phyloP scores from a whole-genome alignment of 108 stramenopile genomes.

The Aureococcus anophagefferens region DNA sequence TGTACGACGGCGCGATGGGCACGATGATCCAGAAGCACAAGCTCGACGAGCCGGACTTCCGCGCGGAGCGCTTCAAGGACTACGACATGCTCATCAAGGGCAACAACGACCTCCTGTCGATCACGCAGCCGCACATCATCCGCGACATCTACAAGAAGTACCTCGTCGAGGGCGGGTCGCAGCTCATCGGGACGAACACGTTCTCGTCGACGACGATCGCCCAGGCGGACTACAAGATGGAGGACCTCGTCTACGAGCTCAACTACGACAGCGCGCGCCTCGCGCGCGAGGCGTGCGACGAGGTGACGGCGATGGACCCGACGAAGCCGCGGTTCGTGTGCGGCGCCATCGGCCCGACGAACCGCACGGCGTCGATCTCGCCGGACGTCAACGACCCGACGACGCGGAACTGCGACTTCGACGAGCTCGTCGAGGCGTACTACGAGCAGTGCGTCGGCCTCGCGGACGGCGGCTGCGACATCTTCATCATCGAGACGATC shows the following conservation, averaged over 20 bases:
- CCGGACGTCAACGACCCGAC: slow-evolving; percentile 90
- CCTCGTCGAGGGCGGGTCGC: slow-evolving; percentile 75
- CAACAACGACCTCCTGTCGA: slow-evolving; percentile 94
- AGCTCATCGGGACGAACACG: slow-evolving; percentile 95
- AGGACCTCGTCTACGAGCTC: slow-evolving; percentile 81
- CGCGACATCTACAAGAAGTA: slow-evolving; percentile 83
- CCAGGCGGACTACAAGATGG: slow-evolving; percentile 97
- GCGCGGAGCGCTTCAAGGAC: slow-evolving; percentile 88
- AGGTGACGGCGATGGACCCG: slow-evolving; percentile 83
- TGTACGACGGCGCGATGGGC: slow-evolving; percentile 98
- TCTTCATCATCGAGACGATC: slow-evolving; percentile 96
- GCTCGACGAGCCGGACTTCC: slow-evolving; percentile 88
- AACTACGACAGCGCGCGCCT: slow-evolving; percentile 84
- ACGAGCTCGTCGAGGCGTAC: slow-evolving; percentile 94
- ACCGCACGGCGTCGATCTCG: slow-evolving; percentile 90
- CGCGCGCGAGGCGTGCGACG: slow-evolving; percentile 91
- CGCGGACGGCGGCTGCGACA: slow-evolving; percentile 87
- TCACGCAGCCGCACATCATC: slow-evolving; percentile 91
- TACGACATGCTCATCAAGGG: slow-evolving; percentile 86
- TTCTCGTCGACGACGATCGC: slow-evolving; percentile 96
- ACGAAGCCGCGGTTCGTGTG: slow-evolving; percentile 89
- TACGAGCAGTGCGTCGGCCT: slow-evolving; percentile 87
- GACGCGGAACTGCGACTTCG: slow-evolving; percentile 89
- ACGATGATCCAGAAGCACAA: slow-evolving; percentile 97
- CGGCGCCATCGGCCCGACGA: slow-evolving; percentile 94